These are phyloP conservation scores for Populus pruinosa DNA, from an alignment of 345 rosid genomes.

Conservation along the genomic window DNA sequence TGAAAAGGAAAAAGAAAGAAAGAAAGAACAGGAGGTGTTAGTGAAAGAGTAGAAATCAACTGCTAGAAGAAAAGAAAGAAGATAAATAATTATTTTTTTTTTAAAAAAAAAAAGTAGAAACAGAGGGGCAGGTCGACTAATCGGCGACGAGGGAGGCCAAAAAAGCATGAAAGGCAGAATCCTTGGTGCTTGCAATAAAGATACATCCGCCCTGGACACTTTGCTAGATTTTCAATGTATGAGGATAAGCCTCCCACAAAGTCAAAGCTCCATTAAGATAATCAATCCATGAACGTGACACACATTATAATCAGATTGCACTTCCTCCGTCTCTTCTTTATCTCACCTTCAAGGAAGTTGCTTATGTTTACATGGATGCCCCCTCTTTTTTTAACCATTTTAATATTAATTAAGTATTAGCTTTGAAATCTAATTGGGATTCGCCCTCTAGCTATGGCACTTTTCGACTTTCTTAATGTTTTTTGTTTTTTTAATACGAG, in stretches of 20 bases:
- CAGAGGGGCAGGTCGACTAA: background rate
- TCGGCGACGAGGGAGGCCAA: background rate
- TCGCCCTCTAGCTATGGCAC: background rate
- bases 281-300: background rate
- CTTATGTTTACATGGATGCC: background rate
- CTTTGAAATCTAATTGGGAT: background rate
- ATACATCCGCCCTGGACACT: conserved; percentile 8
- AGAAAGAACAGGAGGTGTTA: too few relatives aligned
- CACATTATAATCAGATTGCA: background rate
- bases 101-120: background rate
- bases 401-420: background rate
- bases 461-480: background rate
- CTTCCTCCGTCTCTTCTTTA: background rate
- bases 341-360: conserved; percentile 18
- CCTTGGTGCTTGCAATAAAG: background rate
- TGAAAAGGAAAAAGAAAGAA: too few relatives aligned
- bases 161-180: background rate
- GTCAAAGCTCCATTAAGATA: conserved; percentile 7
- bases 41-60: background rate
- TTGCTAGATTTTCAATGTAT: background rate
- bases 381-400: background rate
- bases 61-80: background rate
- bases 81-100: too few relatives aligned
- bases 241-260: conserved; percentile 12
- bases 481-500: too few relatives aligned